Evolutionary conservation across 306 rosid genomes (phyloP), one percentile per base, ranked within the genome.

Genomic region (Cicer pinnatifidum): DNA sequence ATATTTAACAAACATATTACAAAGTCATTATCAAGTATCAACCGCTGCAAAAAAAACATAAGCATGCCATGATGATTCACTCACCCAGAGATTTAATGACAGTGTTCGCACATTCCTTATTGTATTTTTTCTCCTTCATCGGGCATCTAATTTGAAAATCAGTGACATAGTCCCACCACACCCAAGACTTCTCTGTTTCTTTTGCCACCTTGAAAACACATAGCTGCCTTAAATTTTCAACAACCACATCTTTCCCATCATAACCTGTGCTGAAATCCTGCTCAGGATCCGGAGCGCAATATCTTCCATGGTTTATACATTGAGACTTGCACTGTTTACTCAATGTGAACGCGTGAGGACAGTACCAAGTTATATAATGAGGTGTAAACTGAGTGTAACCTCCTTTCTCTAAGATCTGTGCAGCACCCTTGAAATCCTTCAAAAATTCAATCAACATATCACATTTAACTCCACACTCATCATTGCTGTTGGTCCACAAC

Each of bases 291-390:
- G 97, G 97, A 78, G 97, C 98, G 71, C 98, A 93, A 76, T 93
- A 93, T 82, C 98, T 91, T 75, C 98, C 98, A 65, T 89, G 97
- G 84, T 93, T 93, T 75, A 91, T 93, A 75, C 98, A 93, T 87
- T 93, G 98, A 58, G 98, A 93, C 85, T 93, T 93, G 86, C 98
- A 93, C 80, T 93, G 98, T 79, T 89, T 93, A 90, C 98, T 93
- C 75, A 88, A 78, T 65, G 92, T 88, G 77, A 93, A 93, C n/a
- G 98, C 97, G 64, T 83, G 88, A 15, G 98, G 98, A 71, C 98
- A 93, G 76, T 93, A 93, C 98, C 98, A 93, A 69, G 98, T 93
- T 59, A 93, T 93, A 81, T 93, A 93, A 76, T 93, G 98, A 23
- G 98, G 98, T 43, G 97, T 93, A 79, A 93, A 93, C 52, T 86